Base-by-base conservation (phyloP, 2,329 filamentous ascomycete species). In the Verruconis gallopava region DNA sequence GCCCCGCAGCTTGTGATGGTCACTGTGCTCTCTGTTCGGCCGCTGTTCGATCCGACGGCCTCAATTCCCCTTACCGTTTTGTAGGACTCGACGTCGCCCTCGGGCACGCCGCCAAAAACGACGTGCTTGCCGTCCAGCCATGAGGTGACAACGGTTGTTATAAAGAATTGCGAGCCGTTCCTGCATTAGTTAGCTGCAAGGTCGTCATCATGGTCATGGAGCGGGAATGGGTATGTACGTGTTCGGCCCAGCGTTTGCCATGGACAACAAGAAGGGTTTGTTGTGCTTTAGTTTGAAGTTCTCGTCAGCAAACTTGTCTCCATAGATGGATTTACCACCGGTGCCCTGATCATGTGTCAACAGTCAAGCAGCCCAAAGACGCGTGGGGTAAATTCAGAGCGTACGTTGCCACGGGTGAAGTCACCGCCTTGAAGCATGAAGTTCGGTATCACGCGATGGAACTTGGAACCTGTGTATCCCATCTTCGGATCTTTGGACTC, bases 361-460 rank as follows among this genome's bases (percentile, higher is more conserved):
- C 40, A 20, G 18, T n/a, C 21, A 36, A 6, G 42, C 20, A 46
- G 5, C 11, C 20, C 11, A 11, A 15, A 6, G 38, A 9, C 9
- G 9, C 11, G 18, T 40, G 11, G 25, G 37, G 12, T 33, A 13
- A 34, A 5, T 9, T 6, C 9, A 11, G 25, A 35, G 68, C 83
- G 64, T 72, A 93, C 86, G 67, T 93, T 91, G 60, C 79, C 77
- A 60, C 82, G 82, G 67, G 85, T 93, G 72, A 93, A 93, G 75
- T 93, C 85, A 75, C 85, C 85, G 63, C 85, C 86, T 75, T 93
- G 86, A 55, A 93, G 80, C 86, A 93, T 93, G 75, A 93, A 93
- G 45, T 85, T 65, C 54, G 82, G 82, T 66, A 93, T 93, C 66
- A 94, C 80, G 56, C 86, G 85, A 76, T 94, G 85, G 80, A 93